Base-by-base conservation (phyloP, 192 early-diverging fungal species). In the Podila epicladia region DNA sequence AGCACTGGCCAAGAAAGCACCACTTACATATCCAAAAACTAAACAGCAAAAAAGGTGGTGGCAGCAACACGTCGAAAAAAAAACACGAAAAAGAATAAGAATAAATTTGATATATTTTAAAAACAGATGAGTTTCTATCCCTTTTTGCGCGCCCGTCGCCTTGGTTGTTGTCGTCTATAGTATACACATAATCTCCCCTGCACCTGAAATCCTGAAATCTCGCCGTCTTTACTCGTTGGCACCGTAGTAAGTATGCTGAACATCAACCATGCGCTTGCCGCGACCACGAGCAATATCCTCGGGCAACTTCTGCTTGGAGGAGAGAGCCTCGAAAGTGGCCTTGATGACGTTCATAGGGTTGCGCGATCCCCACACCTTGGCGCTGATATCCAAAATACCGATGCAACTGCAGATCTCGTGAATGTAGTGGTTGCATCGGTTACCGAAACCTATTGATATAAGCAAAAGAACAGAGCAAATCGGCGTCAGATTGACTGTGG, bases 301-400 rank as follows among this genome's bases (percentile, higher is more conserved):
- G 13, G 97, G 95, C 8, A 89, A 83, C 73, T 88, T 91, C 86
- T 99, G 98, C 64, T 84, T 73, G 19, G 83, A 70, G 20, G 71
- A 61, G 12, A 99, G 82, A 15, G 98, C 98, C 82, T 93, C 95
- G 84, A 98, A 98, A 15, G 94, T 94, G 9, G 91, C 93, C 88
- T 99, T 98, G 88, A 99, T 92, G 35, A 99, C 97, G 83, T 99
- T 99, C 95, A 99, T 95, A 5, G 96, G 95, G 82, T 96, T 98
- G 49, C 89, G 87, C n/a, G 96, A 97, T 5, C 97, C 97, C 69
- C 87, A 82, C 35, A 98, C 92, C 83, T 98, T 98, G 59, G 91
- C 94, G 38, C 93, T 88, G 70, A 98, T 67, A 86, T 99, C 98
- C 64, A 93, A 91, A 76, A 98, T 95, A 33, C 98, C 98, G 33